Evolutionary conservation across 2,329 filamentous ascomycete genomes (phyloP), one percentile per base, ranked within the genome.

Genomic region (Colletotrichum falcatum): DNA sequence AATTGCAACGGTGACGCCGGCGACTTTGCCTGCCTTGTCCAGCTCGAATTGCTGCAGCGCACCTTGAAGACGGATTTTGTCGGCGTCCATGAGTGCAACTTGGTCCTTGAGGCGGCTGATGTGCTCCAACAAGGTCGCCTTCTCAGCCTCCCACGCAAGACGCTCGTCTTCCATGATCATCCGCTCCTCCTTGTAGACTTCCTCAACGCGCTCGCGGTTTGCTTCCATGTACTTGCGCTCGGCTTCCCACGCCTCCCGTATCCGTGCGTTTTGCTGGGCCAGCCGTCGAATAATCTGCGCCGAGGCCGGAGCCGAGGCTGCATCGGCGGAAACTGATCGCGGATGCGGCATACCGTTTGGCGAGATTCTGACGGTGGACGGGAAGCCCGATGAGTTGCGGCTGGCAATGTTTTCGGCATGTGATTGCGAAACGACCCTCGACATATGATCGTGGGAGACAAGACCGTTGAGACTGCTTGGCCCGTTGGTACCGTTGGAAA

Each of bases 131-230:
- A 87, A 75, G 51, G 72, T 74, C 4, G 75, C 75, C 75, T 82
- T 86, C 73, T 88, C 85, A 18, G 77, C 76, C 28, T 83, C 77
- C 86, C 86, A 88, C 16, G 80, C 76, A 20, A 81, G 76, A 23
- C 84, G 81, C 71, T 87, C 83, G 48, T 86, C 83, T 61, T 87
- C 85, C 83, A 88, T 87, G 66, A 88, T 81, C 60, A 79, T 79
- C 9, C 85, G 83, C 74, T 88, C 86, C 73, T 87, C 85, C 72
- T 83, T 83, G 74, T 88, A 88, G n/a, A 88, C 83, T 75, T 87
- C 84, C 73, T 88, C 87, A 5, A 84, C 86, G 18, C 85, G 83
- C 55, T 83, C 82, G 14, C 86, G 83, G 72, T 85, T 87, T 8
- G 85, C 85, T 74, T 88, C 86, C 66, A 88, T 79, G 66, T 87